Evolutionary conservation across 805 yeast species (phyloP).

Genomic region (Wickerhamomyces xylosicus): DNA sequence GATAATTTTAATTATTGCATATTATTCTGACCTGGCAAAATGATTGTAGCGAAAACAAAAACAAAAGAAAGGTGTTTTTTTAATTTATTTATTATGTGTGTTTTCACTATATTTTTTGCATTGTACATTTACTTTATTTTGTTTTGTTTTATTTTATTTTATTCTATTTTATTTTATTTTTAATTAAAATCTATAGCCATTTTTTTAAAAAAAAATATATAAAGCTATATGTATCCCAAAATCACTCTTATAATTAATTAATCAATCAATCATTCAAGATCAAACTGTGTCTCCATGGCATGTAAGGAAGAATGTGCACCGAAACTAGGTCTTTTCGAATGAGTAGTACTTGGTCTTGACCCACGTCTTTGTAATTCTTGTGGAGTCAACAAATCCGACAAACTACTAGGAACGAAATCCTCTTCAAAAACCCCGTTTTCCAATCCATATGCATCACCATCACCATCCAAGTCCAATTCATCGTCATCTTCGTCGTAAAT

Average conservation of each 20-base stretch:
- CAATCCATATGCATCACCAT: slow-evolving; percentile 2
- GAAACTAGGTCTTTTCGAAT: not conserved
- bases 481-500: slow-evolving; percentile 29
- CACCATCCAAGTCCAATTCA: not conserved
- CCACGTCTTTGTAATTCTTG: slow-evolving; percentile 57
- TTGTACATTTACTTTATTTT: too few relatives aligned
- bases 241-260: too few relatives aligned
- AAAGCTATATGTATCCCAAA: too few relatives aligned
- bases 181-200: too few relatives aligned
- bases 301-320: not conserved
- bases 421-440: slow-evolving; percentile 36
- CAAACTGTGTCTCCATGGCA: not conserved
- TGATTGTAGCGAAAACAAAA: too few relatives aligned
- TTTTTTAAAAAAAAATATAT: too few relatives aligned
- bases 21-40: not conserved
- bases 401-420: slow-evolving; percentile 73
- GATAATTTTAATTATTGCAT: not conserved
- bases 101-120: too few relatives aligned
- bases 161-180: too few relatives aligned
- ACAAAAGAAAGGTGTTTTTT: too few relatives aligned
- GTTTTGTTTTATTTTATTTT: too few relatives aligned
- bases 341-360: slow-evolving; percentile 37
- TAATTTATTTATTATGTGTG: too few relatives aligned
- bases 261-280: not conserved
- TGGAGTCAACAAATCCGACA: slow-evolving; percentile 52